Conservation (phyloP, 2,329 filamentous ascomycete species). For the Cercospora nicotianae region DNA sequence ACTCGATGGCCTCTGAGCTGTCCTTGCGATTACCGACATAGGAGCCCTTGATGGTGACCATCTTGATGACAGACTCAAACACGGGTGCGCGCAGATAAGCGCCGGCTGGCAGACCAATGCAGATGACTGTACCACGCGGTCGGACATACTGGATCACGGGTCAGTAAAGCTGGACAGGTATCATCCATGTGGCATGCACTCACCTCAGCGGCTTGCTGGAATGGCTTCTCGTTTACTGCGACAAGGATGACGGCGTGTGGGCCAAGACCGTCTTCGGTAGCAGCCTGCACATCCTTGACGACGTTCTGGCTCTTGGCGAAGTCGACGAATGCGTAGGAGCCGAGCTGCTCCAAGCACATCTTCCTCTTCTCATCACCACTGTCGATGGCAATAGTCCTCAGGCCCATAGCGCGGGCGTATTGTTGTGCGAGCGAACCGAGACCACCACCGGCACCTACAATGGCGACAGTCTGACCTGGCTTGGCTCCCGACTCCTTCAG, state of each 20-base stretch:
- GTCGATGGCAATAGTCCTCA: slow-evolving; percentile 79
- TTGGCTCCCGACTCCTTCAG: slow-evolving; percentile 76
- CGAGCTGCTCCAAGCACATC: slow-evolving; percentile 65
- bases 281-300: slow-evolving; percentile 78
- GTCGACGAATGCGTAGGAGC: slow-evolving; percentile 74
- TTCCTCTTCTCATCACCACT: slow-evolving; percentile 76
- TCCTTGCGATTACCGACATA: slow-evolving; percentile 94
- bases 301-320: slow-evolving; percentile 74
- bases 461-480: slow-evolving; percentile 75
- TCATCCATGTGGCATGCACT: slow-evolving; percentile 11
- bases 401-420: slow-evolving; percentile 88
- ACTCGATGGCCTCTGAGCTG: slow-evolving; percentile 84
- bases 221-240: slow-evolving; percentile 85
- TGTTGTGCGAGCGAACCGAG: slow-evolving; percentile 78
- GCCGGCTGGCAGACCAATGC: slow-evolving; percentile 81
- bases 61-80: slow-evolving; percentile 74
- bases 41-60: slow-evolving; percentile 78
- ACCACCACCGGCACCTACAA: slow-evolving; percentile 84
- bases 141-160: slow-evolving; percentile 68
- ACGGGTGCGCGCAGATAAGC: slow-evolving; percentile 81
- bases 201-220: slow-evolving; percentile 80
- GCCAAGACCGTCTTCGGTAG: slow-evolving; percentile 76
- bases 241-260: slow-evolving; percentile 86
- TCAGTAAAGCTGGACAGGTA: slow-evolving; percentile 10
- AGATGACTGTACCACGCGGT: slow-evolving; percentile 76